Evolutionary conservation across 1,284 basidiomycete species (phyloP).

Genomic region (Kwoniella shivajii): DNA sequence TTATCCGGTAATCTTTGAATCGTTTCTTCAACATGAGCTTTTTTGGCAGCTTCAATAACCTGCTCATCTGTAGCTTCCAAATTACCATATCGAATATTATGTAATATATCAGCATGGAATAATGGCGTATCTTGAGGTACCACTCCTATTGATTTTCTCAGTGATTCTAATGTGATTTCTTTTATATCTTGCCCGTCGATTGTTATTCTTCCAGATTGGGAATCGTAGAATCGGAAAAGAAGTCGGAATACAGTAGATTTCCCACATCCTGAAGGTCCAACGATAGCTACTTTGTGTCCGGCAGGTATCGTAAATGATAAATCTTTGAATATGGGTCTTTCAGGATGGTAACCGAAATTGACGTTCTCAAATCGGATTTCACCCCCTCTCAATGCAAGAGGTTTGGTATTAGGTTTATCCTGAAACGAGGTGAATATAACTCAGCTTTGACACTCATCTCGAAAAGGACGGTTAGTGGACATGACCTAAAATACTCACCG

Average conservation of each 20-base stretch:
- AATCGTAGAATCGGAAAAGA: constrained; percentile 92
- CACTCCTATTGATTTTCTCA: constrained; percentile 80
- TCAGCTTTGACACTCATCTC: too few relatives aligned
- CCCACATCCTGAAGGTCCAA: constrained; percentile 96
- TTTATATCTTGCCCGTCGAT: constrained; percentile 79
- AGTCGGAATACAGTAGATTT: constrained; percentile 96
- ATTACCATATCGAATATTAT: constrained; percentile 93
- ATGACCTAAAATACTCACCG: constrained; percentile 55
- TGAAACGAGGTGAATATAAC: too few relatives aligned
- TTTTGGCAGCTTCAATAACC: constrained; percentile 76
- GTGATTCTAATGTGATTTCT: constrained; percentile 69
- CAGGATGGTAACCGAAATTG: constrained; percentile 84
- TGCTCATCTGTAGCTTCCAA: constrained; percentile 85
- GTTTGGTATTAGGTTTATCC: constrained; percentile 70
- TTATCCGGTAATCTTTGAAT: constrained; percentile 79
- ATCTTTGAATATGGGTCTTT: constrained; percentile 85
- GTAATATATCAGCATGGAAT: constrained; percentile 92
- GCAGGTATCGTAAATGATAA: constrained; percentile 92
- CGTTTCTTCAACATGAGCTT: constrained; percentile 85
- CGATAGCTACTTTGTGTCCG: constrained; percentile 93
- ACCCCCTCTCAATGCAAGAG: constrained; percentile 74
- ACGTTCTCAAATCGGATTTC: constrained; percentile 93
- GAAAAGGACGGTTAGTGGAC: background rate
- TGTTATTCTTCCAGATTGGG: constrained; percentile 73
- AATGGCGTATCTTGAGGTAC: constrained; percentile 98